These are phyloP conservation scores for Aspergillus proliferans DNA, from an alignment of 2,329 filamentous ascomycete genomes.

Conservation along the genomic window DNA sequence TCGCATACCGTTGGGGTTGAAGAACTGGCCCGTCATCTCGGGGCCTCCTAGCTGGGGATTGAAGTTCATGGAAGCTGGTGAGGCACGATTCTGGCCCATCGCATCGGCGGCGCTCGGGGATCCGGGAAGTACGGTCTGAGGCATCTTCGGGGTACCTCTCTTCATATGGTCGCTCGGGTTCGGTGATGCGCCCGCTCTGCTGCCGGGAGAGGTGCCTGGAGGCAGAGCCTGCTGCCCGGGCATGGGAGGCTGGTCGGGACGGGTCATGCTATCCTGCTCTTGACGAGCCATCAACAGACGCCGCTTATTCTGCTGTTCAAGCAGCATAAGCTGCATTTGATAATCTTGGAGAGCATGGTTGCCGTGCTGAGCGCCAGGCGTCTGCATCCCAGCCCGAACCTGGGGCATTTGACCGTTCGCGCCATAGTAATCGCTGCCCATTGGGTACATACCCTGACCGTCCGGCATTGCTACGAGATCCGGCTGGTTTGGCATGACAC, in stretches of 20 bases:
- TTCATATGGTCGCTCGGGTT: constrained; percentile 59
- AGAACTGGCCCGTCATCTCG: constrained; percentile 40
- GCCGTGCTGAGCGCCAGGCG: constrained; percentile 36
- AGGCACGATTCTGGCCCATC: constrained; percentile 52
- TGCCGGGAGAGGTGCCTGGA: constrained; percentile 53
- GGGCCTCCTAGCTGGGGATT: constrained; percentile 46
- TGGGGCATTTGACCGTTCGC: constrained; percentile 49
- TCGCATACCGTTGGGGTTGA: constrained; percentile 52
- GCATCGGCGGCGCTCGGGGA: constrained; percentile 53
- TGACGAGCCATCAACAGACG: constrained; percentile 60
- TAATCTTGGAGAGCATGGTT: constrained; percentile 64
- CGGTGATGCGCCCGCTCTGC: constrained; percentile 53
- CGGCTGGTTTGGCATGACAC: constrained; percentile 64
- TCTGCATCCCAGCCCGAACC: constrained; percentile 33
- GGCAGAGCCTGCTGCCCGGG: constrained; percentile 43
- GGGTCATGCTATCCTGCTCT: constrained; percentile 58
- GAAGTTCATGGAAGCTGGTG: constrained; percentile 55
- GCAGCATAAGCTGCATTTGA: constrained; percentile 64
- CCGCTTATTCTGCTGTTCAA: constrained; percentile 65
- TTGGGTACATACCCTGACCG: constrained; percentile 40
- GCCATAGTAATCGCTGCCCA: constrained; percentile 53
- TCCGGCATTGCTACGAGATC: constrained; percentile 78
- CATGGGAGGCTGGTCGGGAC: constrained; percentile 44
- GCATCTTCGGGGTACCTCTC: constrained; percentile 56
- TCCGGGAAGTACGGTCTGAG: constrained; percentile 49